Evolutionary conservation across 257 asterid species (phyloP), one percentile per base, ranked within the genome.

Genomic region (Euphrasia confusa): DNA sequence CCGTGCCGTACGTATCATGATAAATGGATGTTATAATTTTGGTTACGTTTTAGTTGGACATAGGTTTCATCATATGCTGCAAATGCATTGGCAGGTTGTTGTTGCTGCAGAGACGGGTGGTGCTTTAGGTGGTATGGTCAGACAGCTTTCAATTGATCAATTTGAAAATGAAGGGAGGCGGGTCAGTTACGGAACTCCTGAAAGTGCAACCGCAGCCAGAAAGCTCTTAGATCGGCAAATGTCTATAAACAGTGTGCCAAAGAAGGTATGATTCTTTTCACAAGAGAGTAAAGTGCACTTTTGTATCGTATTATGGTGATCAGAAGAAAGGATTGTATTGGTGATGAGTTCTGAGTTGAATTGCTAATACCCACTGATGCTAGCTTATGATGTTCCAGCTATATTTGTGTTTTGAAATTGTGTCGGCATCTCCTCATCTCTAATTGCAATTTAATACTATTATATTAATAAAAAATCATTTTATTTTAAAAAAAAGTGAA

Each of bases 81-180:
- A 14, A 8, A 37, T 93, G 21, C 44, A 48, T 61, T 60, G 78
- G 69, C 86, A 93, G 99, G 99, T 93, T 49, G 97, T 93, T 64
- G 86, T 93, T 64, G 97, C 99, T 77, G 99, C 99, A 30, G 99
- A 89, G 82, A 87, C 96, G n/a, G 86, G 97, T 65, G 99, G 99
- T 54, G 95, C 97, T 64, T 82, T 89, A 68, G 99, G 99, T 71
- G 99, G 99, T 66, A 81, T 93, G 92, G 99, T 90, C 57, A 86
- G 99, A 78, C 99, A 93, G 81, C 99, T 93, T 71, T 89, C 98
- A 12, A 92, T 92, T 30, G 98, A 92, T 80, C 98, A 92, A 73
- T 92, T 89, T 24, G 98, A 92, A 81, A 88, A 92, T 68, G 98
- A 92, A 79, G 98, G 98, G 69, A 80, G 98, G 71, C 82, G 98